A percentile compares a stretch with the other conserved stretches of the same genome.
Evolutionary conservation across 805 yeast genomes (phyloP).

Genomic region (Hermanozyma aechmeae): DNA sequence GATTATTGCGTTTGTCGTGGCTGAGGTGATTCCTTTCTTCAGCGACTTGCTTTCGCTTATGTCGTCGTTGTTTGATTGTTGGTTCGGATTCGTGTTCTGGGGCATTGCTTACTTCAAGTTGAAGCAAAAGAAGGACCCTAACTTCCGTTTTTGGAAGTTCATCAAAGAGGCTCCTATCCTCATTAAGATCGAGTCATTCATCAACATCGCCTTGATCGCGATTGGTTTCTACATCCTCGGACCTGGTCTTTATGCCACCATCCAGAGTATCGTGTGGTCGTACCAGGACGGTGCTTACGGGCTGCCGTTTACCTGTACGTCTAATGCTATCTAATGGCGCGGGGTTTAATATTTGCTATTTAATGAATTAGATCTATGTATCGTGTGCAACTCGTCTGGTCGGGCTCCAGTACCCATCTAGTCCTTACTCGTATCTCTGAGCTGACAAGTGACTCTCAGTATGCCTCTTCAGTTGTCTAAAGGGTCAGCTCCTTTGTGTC

Average conservation of each 20-base stretch:
- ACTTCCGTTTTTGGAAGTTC: conserved; percentile 11
- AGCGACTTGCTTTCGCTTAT: conserved; percentile 47
- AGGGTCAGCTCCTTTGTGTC: conserved; percentile 46
- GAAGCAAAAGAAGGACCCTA: conserved; percentile 14
- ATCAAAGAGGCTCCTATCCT: conserved; percentile 15
- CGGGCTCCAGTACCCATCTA: no score
- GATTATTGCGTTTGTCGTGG: conserved; percentile 48
- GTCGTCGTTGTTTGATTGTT: conserved; percentile 56
- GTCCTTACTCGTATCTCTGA: no score
- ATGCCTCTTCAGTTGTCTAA: no score
- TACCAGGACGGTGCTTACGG: conserved; percentile 43
- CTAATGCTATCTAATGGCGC: conserved; percentile 20
- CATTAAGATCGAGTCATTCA: conserved; percentile 27
- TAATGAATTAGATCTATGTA: no score
- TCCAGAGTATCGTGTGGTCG: conserved; percentile 44
- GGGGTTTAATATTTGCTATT: no score
- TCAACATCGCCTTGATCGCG: conserved; percentile 28
- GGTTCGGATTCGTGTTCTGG: conserved; percentile 62
- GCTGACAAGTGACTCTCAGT: no score
- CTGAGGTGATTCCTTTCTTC: conserved; percentile 59
- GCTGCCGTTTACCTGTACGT: conserved; percentile 41
- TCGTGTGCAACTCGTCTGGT: no score
- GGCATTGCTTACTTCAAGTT: conserved; percentile 46
- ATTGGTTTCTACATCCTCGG: conserved; percentile 49
- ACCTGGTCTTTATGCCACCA: conserved; percentile 49